Percentiles rank a stretch among this genome's conserved stretches.
Conservation (phyloP, 108 stramenopile genomes). For the Skeletonema tropicum region DNA sequence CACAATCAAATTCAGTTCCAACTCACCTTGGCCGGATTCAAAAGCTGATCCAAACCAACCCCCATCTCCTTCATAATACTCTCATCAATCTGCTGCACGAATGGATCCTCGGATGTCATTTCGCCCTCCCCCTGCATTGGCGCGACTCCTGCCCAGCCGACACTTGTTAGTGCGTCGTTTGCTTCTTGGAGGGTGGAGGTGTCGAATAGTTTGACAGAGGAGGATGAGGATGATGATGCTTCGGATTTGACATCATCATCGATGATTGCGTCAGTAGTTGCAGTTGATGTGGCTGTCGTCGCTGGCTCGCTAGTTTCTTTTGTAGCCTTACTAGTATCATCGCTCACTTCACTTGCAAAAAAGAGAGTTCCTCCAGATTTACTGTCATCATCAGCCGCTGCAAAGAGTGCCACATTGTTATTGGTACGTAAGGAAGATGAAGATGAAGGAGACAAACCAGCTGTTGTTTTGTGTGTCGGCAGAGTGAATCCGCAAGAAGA, state of each 20-base stretch:
- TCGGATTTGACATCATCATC: too few relatives aligned
- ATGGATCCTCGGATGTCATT: conserved; percentile 81
- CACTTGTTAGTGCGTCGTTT: conserved; percentile 63
- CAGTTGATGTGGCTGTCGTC: too few relatives aligned
- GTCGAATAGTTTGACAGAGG: conserved; percentile 17
- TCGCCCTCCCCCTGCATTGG: conserved; percentile 37
- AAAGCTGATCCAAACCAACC: conserved; percentile 76
- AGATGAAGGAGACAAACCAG: not conserved
- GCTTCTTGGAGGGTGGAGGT: conserved; percentile 54
- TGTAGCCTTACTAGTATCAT: not conserved
- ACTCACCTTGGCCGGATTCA: conserved; percentile 90
- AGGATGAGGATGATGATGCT: not conserved
- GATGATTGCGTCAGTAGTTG: too few relatives aligned
- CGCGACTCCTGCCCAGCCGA: conserved; percentile 65
- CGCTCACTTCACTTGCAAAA: not conserved
- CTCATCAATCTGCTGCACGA: conserved; percentile 75
- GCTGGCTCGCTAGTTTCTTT: not conserved
- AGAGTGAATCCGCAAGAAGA: not conserved
- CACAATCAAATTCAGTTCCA: too few relatives aligned
- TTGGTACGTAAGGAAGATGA: not conserved
- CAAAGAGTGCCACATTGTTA: not conserved
- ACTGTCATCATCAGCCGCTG: not conserved
- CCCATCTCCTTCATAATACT: conserved; percentile 74
- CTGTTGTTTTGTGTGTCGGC: not conserved
- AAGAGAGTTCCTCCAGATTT: conserved; percentile 8